Evolutionary conservation across 2,329 filamentous ascomycete genomes (phyloP), one percentile per base, ranked within the genome.

Genomic region (Phialophora expanda): DNA sequence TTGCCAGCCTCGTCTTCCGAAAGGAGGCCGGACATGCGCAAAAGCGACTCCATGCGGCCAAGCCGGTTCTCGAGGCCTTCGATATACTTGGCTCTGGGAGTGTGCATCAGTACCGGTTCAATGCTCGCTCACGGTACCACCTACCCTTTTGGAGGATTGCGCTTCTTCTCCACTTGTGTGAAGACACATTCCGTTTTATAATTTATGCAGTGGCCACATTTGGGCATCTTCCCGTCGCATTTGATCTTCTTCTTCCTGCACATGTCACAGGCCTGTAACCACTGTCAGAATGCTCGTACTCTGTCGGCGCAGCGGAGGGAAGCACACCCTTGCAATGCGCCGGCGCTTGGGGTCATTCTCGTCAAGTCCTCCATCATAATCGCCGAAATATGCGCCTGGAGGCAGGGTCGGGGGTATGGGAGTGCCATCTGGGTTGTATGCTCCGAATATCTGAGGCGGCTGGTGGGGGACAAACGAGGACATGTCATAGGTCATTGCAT

Each of bases 161-260:
- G 87, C 85, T 99, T 99, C 88, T 99, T 99, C 82, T 99, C 95
- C 44, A 98, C 93, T 77, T 97, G 93, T 0, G 95, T 98, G 76
- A 98, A 98, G 73, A 97, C 87, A 78, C 94, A 99, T 74, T 97
- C 93, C 4, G 93, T 97, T 84, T 97, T 97, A 83, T 97, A 97
- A 78, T 97, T 98, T 77, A 90, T 90, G 78, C 94, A 99, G 79
- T 98, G 95, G 7, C 92, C 93, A 79, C 95, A 99, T 67, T 93
- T 89, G 44, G 95, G 94, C 80, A 96, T 87, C 81, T 96, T 97
- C 72, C 95, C 94, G 76, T 98, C 95, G 79, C 94, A 98, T 81
- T 98, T 98, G 80, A 98, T 97, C 80, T 92, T 84, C 80, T 90
- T 90, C 81, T 96, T 97, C 73, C 93, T 86, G 77, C 94, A 98